phyloP scores from a whole-genome alignment of 2,329 filamentous ascomycete species.

The Xylaria sp. region DNA sequence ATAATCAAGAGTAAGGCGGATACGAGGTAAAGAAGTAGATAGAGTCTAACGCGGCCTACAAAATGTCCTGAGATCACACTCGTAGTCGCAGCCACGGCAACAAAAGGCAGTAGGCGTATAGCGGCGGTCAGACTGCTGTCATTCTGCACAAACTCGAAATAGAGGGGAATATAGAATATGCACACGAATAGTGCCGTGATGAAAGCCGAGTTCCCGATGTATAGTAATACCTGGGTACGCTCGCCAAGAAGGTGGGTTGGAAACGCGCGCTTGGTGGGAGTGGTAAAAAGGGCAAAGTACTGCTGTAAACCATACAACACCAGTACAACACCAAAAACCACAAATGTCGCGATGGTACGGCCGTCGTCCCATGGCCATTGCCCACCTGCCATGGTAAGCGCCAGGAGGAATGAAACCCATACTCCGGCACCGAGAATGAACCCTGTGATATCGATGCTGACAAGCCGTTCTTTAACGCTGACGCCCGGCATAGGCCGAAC shows the following conservation, averaged over 20 bases:
- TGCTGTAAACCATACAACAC: conserved; percentile 58
- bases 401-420: conserved; percentile 55
- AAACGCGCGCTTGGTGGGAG: conserved; percentile 53
- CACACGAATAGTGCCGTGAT: conserved; percentile 50
- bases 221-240: conserved; percentile 54
- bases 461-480: conserved; percentile 37
- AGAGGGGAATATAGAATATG: conserved; percentile 62
- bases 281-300: conserved; percentile 54
- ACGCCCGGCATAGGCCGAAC: conserved; percentile 47
- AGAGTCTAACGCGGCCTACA: conserved; percentile 50
- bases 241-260: conserved; percentile 55
- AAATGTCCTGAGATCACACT: conserved; percentile 49
- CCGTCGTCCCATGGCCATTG: conserved; percentile 59
- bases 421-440: conserved; percentile 54
- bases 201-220: conserved; percentile 49
- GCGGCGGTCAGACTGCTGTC: conserved; percentile 54
- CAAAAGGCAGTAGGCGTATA: conserved; percentile 55
- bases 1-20: conserved; percentile 46
- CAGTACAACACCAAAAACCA: conserved; percentile 55
- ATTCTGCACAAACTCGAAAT: conserved; percentile 59
- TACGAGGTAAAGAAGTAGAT: conserved; percentile 50
- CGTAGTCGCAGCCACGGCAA: conserved; percentile 43
- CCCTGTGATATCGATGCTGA: conserved; percentile 57
- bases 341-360: conserved; percentile 57
- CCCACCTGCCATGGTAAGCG: conserved; percentile 59